phyloP scores from a whole-genome alignment of 139 green algal species.

The Yamagishiella unicocca region DNA sequence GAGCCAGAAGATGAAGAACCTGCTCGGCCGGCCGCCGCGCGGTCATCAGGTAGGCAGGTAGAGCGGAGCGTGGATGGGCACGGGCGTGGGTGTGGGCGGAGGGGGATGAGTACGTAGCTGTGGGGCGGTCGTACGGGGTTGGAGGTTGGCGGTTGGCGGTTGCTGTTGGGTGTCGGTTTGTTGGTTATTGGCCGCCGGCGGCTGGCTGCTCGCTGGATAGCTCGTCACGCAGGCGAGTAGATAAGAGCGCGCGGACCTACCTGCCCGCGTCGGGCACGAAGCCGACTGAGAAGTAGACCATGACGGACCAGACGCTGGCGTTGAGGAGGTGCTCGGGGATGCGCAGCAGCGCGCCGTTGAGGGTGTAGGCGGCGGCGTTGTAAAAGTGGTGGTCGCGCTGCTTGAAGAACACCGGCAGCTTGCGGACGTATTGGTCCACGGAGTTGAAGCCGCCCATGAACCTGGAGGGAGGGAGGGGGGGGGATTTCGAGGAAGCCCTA shows the following conservation, averaged over 20 bases:
- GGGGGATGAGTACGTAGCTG: too few relatives aligned
- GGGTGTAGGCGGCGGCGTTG: conserved; percentile 18
- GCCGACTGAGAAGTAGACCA: conserved; percentile 75
- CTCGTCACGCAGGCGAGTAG: background rate
- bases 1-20: conserved; percentile 64
- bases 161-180: too few relatives aligned
- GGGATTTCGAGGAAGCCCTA: too few relatives aligned
- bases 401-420: conserved; percentile 83
- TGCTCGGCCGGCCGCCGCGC: too few relatives aligned
- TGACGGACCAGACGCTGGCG: conserved; percentile 61
- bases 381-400: conserved; percentile 83
- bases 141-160: too few relatives aligned
- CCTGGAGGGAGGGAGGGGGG: background rate
- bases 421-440: background rate
- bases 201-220: background rate
- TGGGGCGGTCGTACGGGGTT: background rate
- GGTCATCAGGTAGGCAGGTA: too few relatives aligned
- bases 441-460: conserved; percentile 11
- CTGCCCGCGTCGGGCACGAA: conserved; percentile 49
- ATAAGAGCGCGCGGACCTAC: background rate
- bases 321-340: conserved; percentile 70
- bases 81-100: too few relatives aligned
- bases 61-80: background rate
- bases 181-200: background rate
- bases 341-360: conserved; percentile 57